Evolutionary conservation across 768 basidiomycete genomes (phyloP).

Genomic region (Psilocybe cyanescens): DNA sequence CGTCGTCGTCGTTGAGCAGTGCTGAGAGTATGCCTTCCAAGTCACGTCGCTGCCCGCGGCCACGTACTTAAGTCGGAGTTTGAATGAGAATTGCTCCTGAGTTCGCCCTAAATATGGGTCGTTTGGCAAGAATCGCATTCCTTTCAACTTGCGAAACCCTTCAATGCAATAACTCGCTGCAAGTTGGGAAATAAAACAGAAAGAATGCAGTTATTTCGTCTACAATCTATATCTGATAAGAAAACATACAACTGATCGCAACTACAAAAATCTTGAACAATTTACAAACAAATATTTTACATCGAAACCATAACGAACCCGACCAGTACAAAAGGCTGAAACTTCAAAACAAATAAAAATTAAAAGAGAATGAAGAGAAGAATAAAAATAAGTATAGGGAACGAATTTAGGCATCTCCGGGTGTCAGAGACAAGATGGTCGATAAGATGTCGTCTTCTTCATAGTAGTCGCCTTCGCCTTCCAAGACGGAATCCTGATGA

Average conservation of each 20-base stretch:
- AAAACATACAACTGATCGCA: background rate
- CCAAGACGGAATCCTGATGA: conserved; percentile 60
- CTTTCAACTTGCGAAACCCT: no score
- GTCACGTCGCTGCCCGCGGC: background rate
- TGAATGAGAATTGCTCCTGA: background rate
- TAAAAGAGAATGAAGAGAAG: background rate
- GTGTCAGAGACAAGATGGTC: conserved; percentile 11
- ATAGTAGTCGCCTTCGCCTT: conserved; percentile 62
- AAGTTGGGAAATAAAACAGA: no score
- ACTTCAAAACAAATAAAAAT: background rate
- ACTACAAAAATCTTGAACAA: background rate
- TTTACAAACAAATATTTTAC: background rate
- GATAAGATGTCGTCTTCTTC: conserved; percentile 51
- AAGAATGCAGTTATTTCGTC: background rate
- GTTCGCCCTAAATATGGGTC: no score
- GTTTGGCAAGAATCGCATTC: no score
- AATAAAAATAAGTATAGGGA: background rate
- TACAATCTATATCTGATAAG: background rate
- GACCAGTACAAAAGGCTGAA: background rate
- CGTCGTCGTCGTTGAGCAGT: background rate
- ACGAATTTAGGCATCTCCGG: background rate
- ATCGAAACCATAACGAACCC: background rate
- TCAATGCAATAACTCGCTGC: no score
- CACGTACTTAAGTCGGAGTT: background rate
- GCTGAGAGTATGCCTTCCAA: background rate